phyloP scores from a whole-genome alignment of 768 basidiomycete genomes.

The Gautieria morchelliformis region DNA sequence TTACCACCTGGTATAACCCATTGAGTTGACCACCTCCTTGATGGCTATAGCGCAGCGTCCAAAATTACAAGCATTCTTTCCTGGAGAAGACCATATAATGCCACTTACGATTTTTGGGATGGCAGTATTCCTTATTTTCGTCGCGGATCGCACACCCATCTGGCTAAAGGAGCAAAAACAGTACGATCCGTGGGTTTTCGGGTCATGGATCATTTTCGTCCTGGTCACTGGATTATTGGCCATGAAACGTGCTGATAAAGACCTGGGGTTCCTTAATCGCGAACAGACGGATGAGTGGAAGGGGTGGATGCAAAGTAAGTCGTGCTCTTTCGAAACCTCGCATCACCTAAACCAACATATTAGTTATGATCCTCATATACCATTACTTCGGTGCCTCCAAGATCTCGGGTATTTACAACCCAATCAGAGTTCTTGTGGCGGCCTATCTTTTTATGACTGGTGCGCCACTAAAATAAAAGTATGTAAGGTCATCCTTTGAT shows the following conservation, averaged over 20 bases:
- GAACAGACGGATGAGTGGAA: slow-evolving; percentile 98
- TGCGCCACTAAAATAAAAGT: neutral
- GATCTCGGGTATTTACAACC: slow-evolving; percentile 88
- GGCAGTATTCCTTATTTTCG: slow-evolving; percentile 57
- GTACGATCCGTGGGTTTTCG: slow-evolving; percentile 62
- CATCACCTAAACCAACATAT: neutral
- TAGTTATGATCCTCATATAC: slow-evolving; percentile 86
- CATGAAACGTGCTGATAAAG: slow-evolving; percentile 64
- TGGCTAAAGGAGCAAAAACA: slow-evolving; percentile 90
- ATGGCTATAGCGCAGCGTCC: neutral
- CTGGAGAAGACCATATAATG: slow-evolving; percentile 28
- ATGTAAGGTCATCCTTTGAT: neutral
- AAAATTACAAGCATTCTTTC: slow-evolving; percentile 16
- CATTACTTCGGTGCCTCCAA: slow-evolving; percentile 88
- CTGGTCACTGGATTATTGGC: slow-evolving; percentile 54
- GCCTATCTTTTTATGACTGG: slow-evolving; percentile 44
- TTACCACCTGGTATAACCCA: too few species aligned
- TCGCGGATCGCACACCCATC: slow-evolving; percentile 77
- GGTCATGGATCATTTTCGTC: slow-evolving; percentile 41
- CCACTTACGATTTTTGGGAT: slow-evolving; percentile 55
- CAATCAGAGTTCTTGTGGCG: slow-evolving; percentile 80
- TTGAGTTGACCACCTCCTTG: slow-evolving; percentile 8
- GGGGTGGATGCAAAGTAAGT: slow-evolving; percentile 93
- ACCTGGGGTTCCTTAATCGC: slow-evolving; percentile 81
- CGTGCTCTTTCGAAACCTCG: neutral